Evolutionary conservation across 129 eudicot genomes (phyloP), one percentile per base, ranked within the genome.

Genomic region (Centaurea solstitialis): DNA sequence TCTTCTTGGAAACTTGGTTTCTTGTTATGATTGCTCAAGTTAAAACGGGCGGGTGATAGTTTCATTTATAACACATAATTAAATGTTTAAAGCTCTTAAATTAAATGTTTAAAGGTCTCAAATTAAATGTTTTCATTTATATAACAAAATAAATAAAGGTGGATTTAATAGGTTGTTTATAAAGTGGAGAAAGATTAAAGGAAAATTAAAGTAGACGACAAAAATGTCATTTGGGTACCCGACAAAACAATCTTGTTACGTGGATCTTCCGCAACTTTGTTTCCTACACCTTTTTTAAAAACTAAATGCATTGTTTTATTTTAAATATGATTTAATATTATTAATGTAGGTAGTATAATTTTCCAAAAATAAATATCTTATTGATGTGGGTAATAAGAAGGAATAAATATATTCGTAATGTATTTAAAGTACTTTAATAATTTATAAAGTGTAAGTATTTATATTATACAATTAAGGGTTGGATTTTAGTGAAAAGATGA

Each of bases 241-340:
- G 81, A 82, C 81, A 82, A 82, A 82, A 75, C 71, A 75, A 82
- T 82, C 76, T 82, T 82, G 76, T 35, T 75, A 82, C 72, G 85
- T 82, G 72, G 85, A 68, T 82, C 81, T 82, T 39, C 80, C 76
- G 72, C 85, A 82, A 82, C 21, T 68, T 69, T 82, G 85, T 75
- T 76, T 76, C 85, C 81, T 72, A 0, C 22, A 17, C 13, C 37
- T 75, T 75, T 75, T 45, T 40, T 61, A 22, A n/a, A 26, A 68
- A 68, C 70, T 74, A 81, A 74, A 74, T 69, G 26, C 61, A 11
- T n/a, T 74, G 15, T 5, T 67, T 67, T 26, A 9, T n/a, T 62
- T 21, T 12, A 57, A n/a, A 57, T 11, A 59, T 76, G 7, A 21
- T 33, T 77, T 24, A 15, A 33, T 33, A 33, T 33, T 38, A 17